phyloP scores from a whole-genome alignment of 345 rosid genomes.

The Arabis hirsuta region DNA sequence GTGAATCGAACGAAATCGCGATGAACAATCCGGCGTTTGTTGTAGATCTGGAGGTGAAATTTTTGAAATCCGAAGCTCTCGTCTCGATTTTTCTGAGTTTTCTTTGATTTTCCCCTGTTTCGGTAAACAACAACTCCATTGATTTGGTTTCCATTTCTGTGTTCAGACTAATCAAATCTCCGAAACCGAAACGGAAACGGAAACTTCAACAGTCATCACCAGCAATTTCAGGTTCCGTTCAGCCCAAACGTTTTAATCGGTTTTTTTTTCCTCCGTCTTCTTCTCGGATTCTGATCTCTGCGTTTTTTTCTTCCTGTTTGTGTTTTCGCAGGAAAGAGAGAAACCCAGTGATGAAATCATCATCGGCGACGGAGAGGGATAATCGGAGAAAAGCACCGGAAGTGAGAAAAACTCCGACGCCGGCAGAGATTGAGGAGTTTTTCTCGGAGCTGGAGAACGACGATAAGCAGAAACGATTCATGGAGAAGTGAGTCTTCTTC shows the following conservation, averaged over 20 bases:
- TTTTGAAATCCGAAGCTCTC: constrained; percentile 8
- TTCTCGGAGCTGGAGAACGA: constrained; percentile 48
- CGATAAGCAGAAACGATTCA: constrained; percentile 50
- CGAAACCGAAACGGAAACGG: constrained; percentile 52
- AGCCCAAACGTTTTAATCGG: background rate
- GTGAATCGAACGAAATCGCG: constrained; percentile 45
- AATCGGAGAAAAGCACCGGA: constrained; percentile 9
- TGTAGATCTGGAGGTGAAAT: constrained; percentile 64
- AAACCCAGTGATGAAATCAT: constrained; percentile 39
- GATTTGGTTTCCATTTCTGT: background rate
- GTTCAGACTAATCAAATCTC: constrained; percentile 35
- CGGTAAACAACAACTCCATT: background rate
- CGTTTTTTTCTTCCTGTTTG: background rate
- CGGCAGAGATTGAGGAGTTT: constrained; percentile 54
- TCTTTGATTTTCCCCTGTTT: constrained; percentile 12
- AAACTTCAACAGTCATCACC: constrained; percentile 45
- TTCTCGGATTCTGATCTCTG: background rate
- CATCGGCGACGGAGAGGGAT: constrained; percentile 14
- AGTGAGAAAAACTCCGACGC: constrained; percentile 36
- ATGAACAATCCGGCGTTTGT: constrained; percentile 36
- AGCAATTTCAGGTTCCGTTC: constrained; percentile 53
- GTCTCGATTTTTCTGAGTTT: background rate
- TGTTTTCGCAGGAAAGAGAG: constrained; percentile 39
- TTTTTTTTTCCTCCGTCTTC: background rate
- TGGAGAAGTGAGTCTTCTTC: constrained; percentile 53